phyloP scores from a whole-genome alignment of 148 eudicot genomes.

The Mesembryanthemum crystallinum region DNA sequence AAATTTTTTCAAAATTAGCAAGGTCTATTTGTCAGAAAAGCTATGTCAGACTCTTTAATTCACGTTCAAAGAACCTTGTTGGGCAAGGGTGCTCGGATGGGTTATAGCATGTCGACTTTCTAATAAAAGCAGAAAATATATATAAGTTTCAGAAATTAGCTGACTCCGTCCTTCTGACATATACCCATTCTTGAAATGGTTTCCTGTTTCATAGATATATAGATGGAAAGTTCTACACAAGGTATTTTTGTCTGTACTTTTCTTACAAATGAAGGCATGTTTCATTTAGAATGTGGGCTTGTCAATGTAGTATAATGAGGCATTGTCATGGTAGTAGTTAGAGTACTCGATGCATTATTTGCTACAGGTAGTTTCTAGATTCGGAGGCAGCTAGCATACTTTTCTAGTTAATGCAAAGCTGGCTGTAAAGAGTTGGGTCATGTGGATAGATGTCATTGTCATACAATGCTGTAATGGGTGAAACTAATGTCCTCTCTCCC shows the following conservation, averaged over 20 bases:
- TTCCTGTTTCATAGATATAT: neutral
- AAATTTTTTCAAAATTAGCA: neutral
- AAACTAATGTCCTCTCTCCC: too few relatives aligned
- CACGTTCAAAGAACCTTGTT: neutral
- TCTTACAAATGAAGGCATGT: neutral
- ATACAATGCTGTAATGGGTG: neutral
- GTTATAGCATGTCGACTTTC: too few relatives aligned
- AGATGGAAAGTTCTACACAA: neutral
- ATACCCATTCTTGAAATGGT: too few relatives aligned
- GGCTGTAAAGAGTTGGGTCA: slow-evolving; percentile 3
- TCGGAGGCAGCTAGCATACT: too few relatives aligned
- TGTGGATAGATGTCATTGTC: neutral
- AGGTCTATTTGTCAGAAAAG: neutral
- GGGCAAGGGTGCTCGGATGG: neutral
- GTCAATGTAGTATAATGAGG: neutral
- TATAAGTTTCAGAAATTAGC: neutral
- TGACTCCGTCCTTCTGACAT: neutral
- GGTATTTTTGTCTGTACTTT: neutral
- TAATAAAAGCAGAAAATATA: too few relatives aligned
- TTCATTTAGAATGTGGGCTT: neutral
- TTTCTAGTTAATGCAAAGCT: neutral
- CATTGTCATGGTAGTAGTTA: neutral
- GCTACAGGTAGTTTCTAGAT: too few relatives aligned
- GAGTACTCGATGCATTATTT: too few relatives aligned
- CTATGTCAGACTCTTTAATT: neutral